A percentile compares a stretch with the other conserved stretches of the same genome.
These are phyloP conservation scores for Porcisia hertigi DNA, from an alignment of 208 protist genomes.

Conservation along the genomic window DNA sequence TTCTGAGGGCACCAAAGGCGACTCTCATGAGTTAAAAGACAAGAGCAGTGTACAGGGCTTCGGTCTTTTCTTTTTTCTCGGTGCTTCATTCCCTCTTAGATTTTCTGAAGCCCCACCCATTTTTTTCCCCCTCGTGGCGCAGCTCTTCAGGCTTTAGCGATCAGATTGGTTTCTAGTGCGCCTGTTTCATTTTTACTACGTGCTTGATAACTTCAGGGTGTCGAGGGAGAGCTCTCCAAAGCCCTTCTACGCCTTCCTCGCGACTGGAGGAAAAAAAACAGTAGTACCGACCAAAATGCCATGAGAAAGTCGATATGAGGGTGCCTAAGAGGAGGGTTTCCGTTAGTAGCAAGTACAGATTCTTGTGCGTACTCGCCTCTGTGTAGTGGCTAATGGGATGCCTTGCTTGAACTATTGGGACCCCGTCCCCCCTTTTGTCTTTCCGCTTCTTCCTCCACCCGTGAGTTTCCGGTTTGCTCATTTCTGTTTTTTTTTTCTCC, in stretches of 20 bases:
- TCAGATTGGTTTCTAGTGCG: neutral
- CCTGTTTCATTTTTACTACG: neutral
- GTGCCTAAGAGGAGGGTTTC: neutral
- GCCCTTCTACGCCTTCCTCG: neutral
- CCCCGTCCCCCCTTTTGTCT: neutral
- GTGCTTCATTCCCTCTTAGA: neutral
- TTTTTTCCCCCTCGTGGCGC: neutral
- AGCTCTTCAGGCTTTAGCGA: neutral
- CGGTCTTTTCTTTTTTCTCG: constrained; percentile 12
- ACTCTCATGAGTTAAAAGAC: neutral
- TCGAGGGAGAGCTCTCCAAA: neutral
- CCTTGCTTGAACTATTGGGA: neutral
- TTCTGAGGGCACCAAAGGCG: neutral
- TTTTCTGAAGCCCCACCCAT: constrained; percentile 3
- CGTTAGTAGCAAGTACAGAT: neutral
- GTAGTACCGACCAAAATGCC: neutral
- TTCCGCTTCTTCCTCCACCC: neutral
- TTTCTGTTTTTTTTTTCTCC: neutral
- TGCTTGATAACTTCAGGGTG: neutral
- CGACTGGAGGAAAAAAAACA: neutral
- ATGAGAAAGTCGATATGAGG: neutral
- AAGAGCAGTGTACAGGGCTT: neutral
- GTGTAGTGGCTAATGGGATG: neutral
- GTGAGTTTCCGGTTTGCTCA: neutral
- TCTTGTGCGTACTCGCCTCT: neutral